These are phyloP conservation scores for Tolypocladium paradoxum DNA, from an alignment of 2,329 filamentous ascomycete species.

Conservation along the genomic window DNA sequence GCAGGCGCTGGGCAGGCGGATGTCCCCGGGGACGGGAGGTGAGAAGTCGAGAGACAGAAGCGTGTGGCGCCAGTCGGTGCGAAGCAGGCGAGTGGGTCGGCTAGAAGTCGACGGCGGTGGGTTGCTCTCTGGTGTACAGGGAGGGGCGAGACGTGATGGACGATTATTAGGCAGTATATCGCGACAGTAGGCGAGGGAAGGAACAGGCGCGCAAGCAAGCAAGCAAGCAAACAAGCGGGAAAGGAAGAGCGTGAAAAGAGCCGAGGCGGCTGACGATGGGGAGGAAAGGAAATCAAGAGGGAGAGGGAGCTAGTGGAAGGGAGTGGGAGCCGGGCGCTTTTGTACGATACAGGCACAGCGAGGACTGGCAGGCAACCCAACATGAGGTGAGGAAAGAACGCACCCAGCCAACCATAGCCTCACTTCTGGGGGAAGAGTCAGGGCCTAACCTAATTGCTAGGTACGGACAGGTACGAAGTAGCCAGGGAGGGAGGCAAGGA, in stretches of 20 bases:
- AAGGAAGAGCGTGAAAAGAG: not conserved
- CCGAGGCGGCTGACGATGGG: conserved; percentile 4
- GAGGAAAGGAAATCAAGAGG: conserved; percentile 2
- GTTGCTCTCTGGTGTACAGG: not conserved
- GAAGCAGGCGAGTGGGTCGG: conserved; percentile 3
- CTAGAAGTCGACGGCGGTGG: not conserved
- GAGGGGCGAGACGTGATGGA: not conserved
- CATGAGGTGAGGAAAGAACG: conserved; percentile 3
- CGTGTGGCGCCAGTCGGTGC: conserved; percentile 6
- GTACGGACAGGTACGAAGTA: too few species aligned
- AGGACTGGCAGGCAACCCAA: not conserved
- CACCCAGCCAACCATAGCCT: conserved; percentile 1
- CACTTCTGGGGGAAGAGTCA: conserved; percentile 4
- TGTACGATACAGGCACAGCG: conserved; percentile 4
- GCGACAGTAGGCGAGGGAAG: not conserved
- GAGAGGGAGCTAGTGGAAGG: conserved; percentile 3
- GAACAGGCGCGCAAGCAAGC: not conserved
- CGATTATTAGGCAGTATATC: not conserved
- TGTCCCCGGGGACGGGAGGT: conserved; percentile 1
- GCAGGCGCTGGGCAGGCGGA: conserved; percentile 7
- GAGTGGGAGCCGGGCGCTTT: conserved; percentile 9
- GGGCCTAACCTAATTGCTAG: too few species aligned
- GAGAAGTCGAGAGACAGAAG: conserved; percentile 1
- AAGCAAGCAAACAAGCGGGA: conserved; percentile 1
- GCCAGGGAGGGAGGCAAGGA: conserved; percentile 5